Conservation (phyloP, 768 basidiomycete genomes). For the Rhizopogon vesiculosus region DNA sequence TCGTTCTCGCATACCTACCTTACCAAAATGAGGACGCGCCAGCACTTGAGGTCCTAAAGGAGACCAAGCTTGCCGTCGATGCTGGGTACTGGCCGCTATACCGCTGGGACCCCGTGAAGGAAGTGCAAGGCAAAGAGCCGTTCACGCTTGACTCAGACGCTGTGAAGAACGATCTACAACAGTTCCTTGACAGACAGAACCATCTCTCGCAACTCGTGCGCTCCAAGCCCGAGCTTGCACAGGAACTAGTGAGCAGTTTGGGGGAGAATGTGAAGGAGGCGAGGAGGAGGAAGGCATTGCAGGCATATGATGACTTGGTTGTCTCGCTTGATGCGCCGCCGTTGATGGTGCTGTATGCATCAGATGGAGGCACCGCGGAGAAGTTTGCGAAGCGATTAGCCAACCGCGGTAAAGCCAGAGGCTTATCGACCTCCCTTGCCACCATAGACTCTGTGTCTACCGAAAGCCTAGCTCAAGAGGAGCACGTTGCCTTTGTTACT, state of each 20-base stretch:
- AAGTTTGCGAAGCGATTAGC: constrained; percentile 90
- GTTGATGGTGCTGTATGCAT: constrained; percentile 86
- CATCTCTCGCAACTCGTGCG: constrained; percentile 92
- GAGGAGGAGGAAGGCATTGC: constrained; percentile 73
- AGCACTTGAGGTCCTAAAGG: constrained; percentile 90
- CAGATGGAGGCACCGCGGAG: constrained; percentile 94
- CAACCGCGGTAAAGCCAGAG: constrained; percentile 77
- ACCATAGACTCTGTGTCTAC: constrained; percentile 80
- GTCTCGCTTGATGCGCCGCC: constrained; percentile 86
- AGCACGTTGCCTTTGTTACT: constrained; percentile 79
- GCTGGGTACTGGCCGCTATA: constrained; percentile 98
- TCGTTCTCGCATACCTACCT: constrained; percentile 93
- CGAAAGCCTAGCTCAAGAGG: constrained; percentile 69
- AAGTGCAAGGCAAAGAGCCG: constrained; percentile 68
- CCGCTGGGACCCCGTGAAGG: constrained; percentile 92
- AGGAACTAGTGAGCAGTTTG: constrained; percentile 77
- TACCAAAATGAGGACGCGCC: constrained; percentile 72
- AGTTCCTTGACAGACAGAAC: constrained; percentile 95
- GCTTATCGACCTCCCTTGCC: constrained; percentile 68
- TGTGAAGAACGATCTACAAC: constrained; percentile 88
- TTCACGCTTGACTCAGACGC: constrained; percentile 92
- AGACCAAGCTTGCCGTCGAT: constrained; percentile 95
- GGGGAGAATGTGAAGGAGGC: constrained; percentile 85
- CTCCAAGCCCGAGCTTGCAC: constrained; percentile 73
- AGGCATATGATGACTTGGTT: constrained; percentile 80